Conservation (phyloP, 345 rosid genomes). For the Brassica rapa region DNA sequence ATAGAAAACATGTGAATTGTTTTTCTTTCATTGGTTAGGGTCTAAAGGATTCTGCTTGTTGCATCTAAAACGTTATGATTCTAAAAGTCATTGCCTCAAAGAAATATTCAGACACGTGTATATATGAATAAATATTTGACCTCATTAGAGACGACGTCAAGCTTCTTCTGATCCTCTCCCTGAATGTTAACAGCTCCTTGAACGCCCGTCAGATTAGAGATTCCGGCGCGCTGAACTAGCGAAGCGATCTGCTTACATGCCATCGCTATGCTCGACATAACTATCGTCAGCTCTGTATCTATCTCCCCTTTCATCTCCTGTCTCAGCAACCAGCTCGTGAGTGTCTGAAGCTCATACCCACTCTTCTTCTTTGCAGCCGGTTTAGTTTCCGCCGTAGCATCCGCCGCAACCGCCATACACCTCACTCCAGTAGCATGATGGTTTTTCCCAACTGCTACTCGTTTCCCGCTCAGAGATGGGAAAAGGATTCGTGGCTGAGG, state of each 20-base stretch:
- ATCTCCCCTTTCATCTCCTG: slow-evolving; percentile 83
- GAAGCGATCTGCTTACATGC: slow-evolving; percentile 99
- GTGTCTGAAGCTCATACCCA: slow-evolving; percentile 61
- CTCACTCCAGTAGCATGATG: slow-evolving; percentile 26
- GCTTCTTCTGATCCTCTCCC: slow-evolving; percentile 99
- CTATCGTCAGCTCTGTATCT: slow-evolving; percentile 89
- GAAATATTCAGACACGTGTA: slow-evolving; percentile 4
- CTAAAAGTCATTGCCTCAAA: not conserved
- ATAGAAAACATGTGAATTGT: not conserved
- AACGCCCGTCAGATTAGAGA: slow-evolving; percentile 83
- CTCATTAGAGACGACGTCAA: slow-evolving; percentile 95
- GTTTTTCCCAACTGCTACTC: slow-evolving; percentile 3
- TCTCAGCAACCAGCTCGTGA: slow-evolving; percentile 79
- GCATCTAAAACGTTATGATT: not conserved
- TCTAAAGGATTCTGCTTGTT: not conserved
- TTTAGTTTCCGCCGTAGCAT: slow-evolving; percentile 50
- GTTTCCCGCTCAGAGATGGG: slow-evolving; percentile 35
- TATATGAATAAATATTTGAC: slow-evolving; percentile 32
- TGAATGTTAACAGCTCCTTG: slow-evolving; percentile 93
- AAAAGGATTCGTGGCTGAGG: slow-evolving; percentile 50
- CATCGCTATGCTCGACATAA: slow-evolving; percentile 89
- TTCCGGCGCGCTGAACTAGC: slow-evolving; percentile 82
- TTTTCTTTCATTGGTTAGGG: not conserved
- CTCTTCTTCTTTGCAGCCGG: slow-evolving; percentile 50
- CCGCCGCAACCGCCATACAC: slow-evolving; percentile 38